Percentiles rank a stretch among this genome's conserved stretches.
Evolutionary conservation across 768 basidiomycete species (phyloP).

Genomic region (Boletus eberwhitei): DNA sequence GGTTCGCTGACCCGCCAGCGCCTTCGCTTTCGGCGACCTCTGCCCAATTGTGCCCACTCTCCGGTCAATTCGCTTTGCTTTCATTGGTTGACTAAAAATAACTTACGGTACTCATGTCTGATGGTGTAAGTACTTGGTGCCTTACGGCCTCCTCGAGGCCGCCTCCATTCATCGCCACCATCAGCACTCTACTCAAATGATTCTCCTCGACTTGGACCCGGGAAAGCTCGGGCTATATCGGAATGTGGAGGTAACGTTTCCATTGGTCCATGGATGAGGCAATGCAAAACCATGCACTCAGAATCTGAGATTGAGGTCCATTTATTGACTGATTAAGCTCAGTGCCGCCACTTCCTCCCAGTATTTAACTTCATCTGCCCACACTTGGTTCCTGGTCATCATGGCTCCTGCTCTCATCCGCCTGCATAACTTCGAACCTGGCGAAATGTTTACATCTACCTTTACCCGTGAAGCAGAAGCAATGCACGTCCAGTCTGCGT

Average conservation of each 20-base stretch:
- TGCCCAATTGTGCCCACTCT: not conserved
- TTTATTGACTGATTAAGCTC: constrained; percentile 8
- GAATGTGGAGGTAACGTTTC: constrained; percentile 13
- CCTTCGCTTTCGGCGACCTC: not conserved
- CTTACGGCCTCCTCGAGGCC: constrained; percentile 19
- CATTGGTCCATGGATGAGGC: constrained; percentile 20
- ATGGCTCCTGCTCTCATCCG: constrained; percentile 11
- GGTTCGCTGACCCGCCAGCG: not conserved
- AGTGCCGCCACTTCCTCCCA: constrained; percentile 5
- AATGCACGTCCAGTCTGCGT: constrained; percentile 2
- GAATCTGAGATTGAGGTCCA: not conserved
- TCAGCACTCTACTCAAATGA: constrained; percentile 6
- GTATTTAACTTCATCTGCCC: constrained; percentile 17
- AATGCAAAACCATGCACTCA: constrained; percentile 11
- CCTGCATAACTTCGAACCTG: not conserved
- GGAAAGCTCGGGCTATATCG: constrained; percentile 13
- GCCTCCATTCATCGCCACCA: constrained; percentile 22
- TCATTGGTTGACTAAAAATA: not conserved
- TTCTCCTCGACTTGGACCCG: constrained; percentile 12
- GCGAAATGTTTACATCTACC: not conserved
- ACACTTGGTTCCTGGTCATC: not conserved
- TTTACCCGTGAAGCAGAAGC: not conserved
- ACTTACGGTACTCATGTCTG: not conserved
- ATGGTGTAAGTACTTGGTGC: constrained; percentile 10
- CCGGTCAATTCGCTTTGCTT: not conserved